phyloP scores from a whole-genome alignment of 2,329 filamentous ascomycete genomes.

The Bipolaris sorokiniana region DNA sequence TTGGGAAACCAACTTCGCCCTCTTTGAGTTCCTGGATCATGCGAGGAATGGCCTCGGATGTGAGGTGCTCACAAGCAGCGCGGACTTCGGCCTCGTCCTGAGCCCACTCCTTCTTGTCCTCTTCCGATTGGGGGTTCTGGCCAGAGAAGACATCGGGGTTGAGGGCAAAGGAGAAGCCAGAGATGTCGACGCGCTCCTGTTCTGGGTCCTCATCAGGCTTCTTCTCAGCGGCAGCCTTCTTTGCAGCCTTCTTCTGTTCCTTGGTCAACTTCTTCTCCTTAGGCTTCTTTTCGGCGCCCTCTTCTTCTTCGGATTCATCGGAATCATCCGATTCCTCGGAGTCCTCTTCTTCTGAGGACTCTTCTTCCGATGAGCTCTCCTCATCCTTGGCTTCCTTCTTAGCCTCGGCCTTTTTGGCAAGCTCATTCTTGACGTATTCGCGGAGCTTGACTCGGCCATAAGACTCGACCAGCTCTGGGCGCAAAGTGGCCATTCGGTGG shows the following conservation, averaged over 20 bases:
- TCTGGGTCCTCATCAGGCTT: constrained; percentile 40
- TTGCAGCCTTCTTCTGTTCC: constrained; percentile 25
- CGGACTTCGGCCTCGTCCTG: constrained; percentile 89
- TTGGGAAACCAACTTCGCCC: constrained; percentile 94
- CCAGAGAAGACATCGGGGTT: constrained; percentile 97
- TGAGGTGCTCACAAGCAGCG: constrained; percentile 79
- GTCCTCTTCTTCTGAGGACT: constrained; percentile 26
- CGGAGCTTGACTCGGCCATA: constrained; percentile 86
- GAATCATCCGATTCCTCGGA: constrained; percentile 43
- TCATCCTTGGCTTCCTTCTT: constrained; percentile 48
- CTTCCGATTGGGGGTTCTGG: constrained; percentile 85
- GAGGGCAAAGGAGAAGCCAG: constrained; percentile 83
- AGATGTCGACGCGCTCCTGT: constrained; percentile 80
- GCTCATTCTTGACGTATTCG: constrained; percentile 82
- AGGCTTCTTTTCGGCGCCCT: constrained; percentile 64
- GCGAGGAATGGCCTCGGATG: constrained; percentile 78
- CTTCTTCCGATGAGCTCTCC: constrained; percentile 37
- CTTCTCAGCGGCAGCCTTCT: constrained; percentile 24
- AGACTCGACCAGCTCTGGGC: constrained; percentile 86
- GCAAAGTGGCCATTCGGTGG: constrained; percentile 93
- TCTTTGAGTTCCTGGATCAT: constrained; percentile 86
- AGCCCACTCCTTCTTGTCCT: constrained; percentile 82
- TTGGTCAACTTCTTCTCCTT: constrained; percentile 30
- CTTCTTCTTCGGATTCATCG: constrained; percentile 74
- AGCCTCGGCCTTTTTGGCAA: constrained; percentile 57